Evolutionary conservation across 169 alveolate species (phyloP), one percentile per base, ranked within the genome.

Genomic region (Plasmodium coatneyi): DNA sequence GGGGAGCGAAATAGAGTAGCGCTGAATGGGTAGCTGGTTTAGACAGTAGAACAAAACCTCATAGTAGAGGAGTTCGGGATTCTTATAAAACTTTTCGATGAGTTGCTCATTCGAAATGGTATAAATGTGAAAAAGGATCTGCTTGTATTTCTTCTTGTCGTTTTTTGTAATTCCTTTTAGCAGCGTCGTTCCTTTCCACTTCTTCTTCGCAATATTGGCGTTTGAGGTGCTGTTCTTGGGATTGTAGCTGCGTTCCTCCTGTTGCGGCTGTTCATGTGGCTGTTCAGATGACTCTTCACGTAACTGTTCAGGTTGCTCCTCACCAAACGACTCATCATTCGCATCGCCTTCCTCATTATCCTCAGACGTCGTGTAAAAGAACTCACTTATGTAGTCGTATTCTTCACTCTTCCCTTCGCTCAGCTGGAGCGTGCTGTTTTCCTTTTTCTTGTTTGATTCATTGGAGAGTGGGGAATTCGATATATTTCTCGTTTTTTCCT

Each of bases 151-250:
- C 71, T 78, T 78, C 52, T 87, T 87, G 71, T 87, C 93, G 46
- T 54, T 12, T 87, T 87, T 87, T 54, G 93, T 87, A 56, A 87
- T 87, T 14, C 93, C 93, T 56, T 87, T 87, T 54, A 87, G 43
- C 25, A 87, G 52, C 70, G 80, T 80, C 46, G 52, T 87, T 87
- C 76, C 46, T 66, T 79, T 79, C 36, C 39, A 16, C 46, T 79
- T 87, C 34, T 87, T 78, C 72, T 36, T 87, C 71, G 2, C 49
- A 1, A 5, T 43, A 25, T 2, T 76, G 71, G 66, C 16, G n/a
- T 5, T 22, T 1, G 9, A 12, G n/a, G 4, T 10, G 12, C 32
- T 79, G 12, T 9, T 71, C 10, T 41, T 41, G 49, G 43, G 22
- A 49, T 87, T 36, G 0, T 70, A 30, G 80, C n/a, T 28, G 56